phyloP scores from a whole-genome alignment of 495 filamentous ascomycete species.

The Cercophora scortea region DNA sequence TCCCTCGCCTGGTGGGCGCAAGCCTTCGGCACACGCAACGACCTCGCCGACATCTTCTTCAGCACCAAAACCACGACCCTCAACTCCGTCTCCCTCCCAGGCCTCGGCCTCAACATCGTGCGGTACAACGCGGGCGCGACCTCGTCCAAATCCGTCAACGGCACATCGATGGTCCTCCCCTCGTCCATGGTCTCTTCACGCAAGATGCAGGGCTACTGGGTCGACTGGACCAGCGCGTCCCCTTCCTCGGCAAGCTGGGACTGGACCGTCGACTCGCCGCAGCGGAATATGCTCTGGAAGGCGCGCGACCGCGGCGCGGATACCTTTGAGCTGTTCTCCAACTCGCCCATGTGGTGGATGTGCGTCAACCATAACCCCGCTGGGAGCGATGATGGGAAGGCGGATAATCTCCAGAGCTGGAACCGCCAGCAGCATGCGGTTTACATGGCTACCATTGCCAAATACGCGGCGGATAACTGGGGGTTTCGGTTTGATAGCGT shows the following conservation, averaged over 20 bases:
- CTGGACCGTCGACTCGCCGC: slow-evolving; percentile 23
- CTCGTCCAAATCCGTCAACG: slow-evolving; percentile 25
- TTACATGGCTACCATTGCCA: slow-evolving; percentile 32
- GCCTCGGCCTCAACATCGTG: slow-evolving; percentile 32
- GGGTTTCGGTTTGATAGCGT: slow-evolving; percentile 23
- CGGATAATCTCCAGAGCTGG: slow-evolving; percentile 30
- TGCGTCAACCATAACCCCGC: slow-evolving; percentile 30
- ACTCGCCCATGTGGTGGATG: slow-evolving; percentile 37
- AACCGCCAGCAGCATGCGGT: slow-evolving; percentile 27
- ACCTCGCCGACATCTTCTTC: slow-evolving; percentile 31
- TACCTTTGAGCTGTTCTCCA: slow-evolving; percentile 32
- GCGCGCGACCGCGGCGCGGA: slow-evolving; percentile 24
- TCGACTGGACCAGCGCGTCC: slow-evolving; percentile 20
- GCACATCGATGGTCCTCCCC: slow-evolving; percentile 25
- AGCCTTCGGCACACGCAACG: slow-evolving; percentile 26
- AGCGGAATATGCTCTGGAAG: slow-evolving; percentile 26
- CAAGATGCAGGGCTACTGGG: slow-evolving; percentile 30
- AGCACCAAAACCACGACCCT: slow-evolving; percentile 12
- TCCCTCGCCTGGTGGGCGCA: slow-evolving; percentile 34
- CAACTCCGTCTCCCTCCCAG: slow-evolving; percentile 19
- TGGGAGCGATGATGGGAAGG: slow-evolving; percentile 19
- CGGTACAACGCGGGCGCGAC: slow-evolving; percentile 32
- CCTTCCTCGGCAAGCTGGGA: slow-evolving; percentile 23
- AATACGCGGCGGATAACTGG: slow-evolving; percentile 28
- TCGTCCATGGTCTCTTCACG: slow-evolving; percentile 26